A percentile compares a stretch with the other conserved stretches of the same genome.
Evolutionary conservation across 2,329 filamentous ascomycete species (phyloP).

Genomic region (Paecilomyces fulvus): DNA sequence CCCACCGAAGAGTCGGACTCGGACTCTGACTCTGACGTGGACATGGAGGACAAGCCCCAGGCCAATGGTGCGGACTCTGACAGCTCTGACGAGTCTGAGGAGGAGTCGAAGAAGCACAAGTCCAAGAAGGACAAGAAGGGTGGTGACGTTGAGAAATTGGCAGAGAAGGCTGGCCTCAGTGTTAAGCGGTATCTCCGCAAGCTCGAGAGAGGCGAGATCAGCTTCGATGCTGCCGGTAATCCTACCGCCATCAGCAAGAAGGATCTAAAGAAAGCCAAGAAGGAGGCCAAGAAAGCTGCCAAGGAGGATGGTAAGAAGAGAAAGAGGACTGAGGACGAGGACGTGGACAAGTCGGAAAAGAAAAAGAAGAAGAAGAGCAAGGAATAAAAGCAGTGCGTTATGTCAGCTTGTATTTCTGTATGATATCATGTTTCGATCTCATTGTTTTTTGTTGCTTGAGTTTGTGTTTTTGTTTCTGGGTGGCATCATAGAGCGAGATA

Average conservation of each 20-base stretch:
- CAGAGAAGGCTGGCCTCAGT: conserved; percentile 59
- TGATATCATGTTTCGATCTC: conserved; percentile 32
- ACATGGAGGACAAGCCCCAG: conserved; percentile 31
- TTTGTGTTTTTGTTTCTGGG: conserved; percentile 20
- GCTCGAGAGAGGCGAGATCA: conserved; percentile 66
- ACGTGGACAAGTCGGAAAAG: conserved; percentile 45
- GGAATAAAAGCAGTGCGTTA: conserved; percentile 22
- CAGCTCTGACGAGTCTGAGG: conserved; percentile 21
- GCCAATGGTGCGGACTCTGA: conserved; percentile 13
- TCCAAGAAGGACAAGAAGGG: conserved; percentile 42
- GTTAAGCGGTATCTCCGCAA: conserved; percentile 72
- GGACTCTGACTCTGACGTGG: conserved; percentile 23
- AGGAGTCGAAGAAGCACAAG: conserved; percentile 22
- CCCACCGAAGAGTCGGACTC: conserved; percentile 11
- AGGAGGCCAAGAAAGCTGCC: conserved; percentile 50
- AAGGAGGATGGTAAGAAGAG: conserved; percentile 62
- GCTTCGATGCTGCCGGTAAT: conserved; percentile 56
- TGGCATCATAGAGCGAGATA: conserved; percentile 22
- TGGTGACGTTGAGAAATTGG: conserved; percentile 48
- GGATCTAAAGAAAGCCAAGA: conserved; percentile 64
- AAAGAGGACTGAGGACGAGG: conserved; percentile 52
- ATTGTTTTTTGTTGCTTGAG: conserved; percentile 19
- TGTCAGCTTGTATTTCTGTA: conserved; percentile 26
- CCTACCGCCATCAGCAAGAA: conserved; percentile 66
- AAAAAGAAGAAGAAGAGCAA: conserved; percentile 54